Conservation (phyloP, 1,284 basidiomycete species). For the Pholiota adiposa region DNA sequence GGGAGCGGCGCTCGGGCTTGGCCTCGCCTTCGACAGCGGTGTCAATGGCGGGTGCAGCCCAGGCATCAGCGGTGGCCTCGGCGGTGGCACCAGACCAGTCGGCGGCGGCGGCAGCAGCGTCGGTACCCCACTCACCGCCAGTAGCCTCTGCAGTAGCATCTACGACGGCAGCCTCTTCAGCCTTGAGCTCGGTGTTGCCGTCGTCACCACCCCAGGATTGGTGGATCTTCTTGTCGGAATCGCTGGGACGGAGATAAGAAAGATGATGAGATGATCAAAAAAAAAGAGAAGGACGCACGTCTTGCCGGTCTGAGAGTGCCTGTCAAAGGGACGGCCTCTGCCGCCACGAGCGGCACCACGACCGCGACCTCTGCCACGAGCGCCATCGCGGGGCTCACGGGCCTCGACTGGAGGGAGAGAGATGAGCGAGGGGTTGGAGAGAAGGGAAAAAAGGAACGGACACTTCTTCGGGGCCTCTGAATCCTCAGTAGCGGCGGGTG, state of each 20-base stretch:
- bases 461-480: slow-evolving; percentile 56
- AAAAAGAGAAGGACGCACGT: slow-evolving; percentile 50
- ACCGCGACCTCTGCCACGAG: slow-evolving; percentile 40
- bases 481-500: slow-evolving; percentile 43
- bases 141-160: slow-evolving; percentile 58
- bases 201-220: slow-evolving; percentile 94
- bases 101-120: slow-evolving; percentile 40
- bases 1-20: slow-evolving; percentile 46
- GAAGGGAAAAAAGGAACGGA: slow-evolving; percentile 29
- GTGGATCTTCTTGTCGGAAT: slow-evolving; percentile 91
- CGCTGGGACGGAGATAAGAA: slow-evolving; percentile 49
- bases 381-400: slow-evolving; percentile 36
- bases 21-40: slow-evolving; percentile 41
- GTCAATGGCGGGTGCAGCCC: slow-evolving; percentile 37
- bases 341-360: slow-evolving; percentile 55
- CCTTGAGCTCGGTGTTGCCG: slow-evolving; percentile 75
- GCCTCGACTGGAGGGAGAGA: slow-evolving; percentile 48
- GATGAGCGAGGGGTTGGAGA: slow-evolving; percentile 16
- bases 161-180: slow-evolving; percentile 68
- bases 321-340: slow-evolving; percentile 77
- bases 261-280: not conserved
- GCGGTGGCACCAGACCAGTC: slow-evolving; percentile 37
- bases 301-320: slow-evolving; percentile 83
- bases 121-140: slow-evolving; percentile 41
- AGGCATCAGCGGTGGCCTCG: slow-evolving; percentile 35